These are phyloP conservation scores for Rosa chinensis DNA, from an alignment of 306 rosid species.

Conservation along the genomic window DNA sequence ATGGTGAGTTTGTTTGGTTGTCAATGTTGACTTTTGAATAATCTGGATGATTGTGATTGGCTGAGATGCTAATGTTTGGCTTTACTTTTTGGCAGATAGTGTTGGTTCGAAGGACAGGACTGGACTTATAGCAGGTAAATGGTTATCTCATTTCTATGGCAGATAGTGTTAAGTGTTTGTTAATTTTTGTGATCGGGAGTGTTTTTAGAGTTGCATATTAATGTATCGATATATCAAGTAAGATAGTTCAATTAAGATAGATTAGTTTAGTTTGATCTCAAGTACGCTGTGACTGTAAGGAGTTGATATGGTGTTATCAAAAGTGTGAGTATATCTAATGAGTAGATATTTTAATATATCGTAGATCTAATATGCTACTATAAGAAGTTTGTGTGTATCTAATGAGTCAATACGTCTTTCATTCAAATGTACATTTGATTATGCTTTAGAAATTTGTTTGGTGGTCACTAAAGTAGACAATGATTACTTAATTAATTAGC, in stretches of 20 bases:
- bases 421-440: too few species aligned
- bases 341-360: neutral
- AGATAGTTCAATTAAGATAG: neutral
- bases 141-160: neutral
- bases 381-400: neutral
- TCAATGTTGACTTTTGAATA: neutral
- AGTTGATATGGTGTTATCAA: too few species aligned
- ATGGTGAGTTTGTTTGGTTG: constrained; percentile 43
- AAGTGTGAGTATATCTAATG: neutral
- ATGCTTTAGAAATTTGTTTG: neutral
- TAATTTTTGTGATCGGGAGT: neutral
- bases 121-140: constrained; percentile 62
- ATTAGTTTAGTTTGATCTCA: neutral
- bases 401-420: neutral
- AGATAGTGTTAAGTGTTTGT: neutral
- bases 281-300: neutral
- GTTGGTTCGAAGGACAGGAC: constrained; percentile 30
- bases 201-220: neutral
- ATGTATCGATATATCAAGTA: too few species aligned
- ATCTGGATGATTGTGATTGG: neutral
- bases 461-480: neutral
- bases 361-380: neutral
- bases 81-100: constrained; percentile 32
- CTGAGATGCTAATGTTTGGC: constrained; percentile 6
- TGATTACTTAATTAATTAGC: neutral